Conservation (phyloP, 768 basidiomycete species). For the Bullera alba region DNA sequence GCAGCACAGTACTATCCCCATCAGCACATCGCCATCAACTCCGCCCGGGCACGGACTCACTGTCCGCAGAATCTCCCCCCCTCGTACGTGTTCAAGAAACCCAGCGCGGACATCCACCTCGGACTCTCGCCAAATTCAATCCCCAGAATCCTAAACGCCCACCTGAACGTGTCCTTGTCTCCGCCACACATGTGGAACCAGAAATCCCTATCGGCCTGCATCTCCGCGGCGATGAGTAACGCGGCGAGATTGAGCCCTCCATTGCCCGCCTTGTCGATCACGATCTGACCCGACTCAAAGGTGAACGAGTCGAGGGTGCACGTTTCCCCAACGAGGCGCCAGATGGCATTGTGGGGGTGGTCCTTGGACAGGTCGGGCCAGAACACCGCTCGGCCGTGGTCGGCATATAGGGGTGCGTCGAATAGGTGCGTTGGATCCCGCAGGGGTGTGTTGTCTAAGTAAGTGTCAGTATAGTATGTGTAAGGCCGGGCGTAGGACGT, state of each 20-base stretch:
- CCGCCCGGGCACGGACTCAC: slow-evolving; percentile 17
- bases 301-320: slow-evolving; percentile 47
- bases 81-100: slow-evolving; percentile 28
- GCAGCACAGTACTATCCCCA: slow-evolving; percentile 37
- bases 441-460: slow-evolving; percentile 46
- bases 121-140: slow-evolving; percentile 41
- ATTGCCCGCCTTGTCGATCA: slow-evolving; percentile 49
- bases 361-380: slow-evolving; percentile 51
- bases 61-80: slow-evolving; percentile 46
- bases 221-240: slow-evolving; percentile 39
- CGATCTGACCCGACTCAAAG: slow-evolving; percentile 48
- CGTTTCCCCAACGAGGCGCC: slow-evolving; percentile 44
- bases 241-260: slow-evolving; percentile 48
- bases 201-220: slow-evolving; percentile 33
- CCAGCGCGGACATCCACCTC: slow-evolving; percentile 44
- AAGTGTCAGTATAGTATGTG: background rate
- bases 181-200: slow-evolving; percentile 49
- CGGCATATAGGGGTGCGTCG: slow-evolving; percentile 36
- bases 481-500: slow-evolving; percentile 1
- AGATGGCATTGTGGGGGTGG: slow-evolving; percentile 49
- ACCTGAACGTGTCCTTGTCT: slow-evolving; percentile 48
- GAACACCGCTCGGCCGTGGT: slow-evolving; percentile 44
- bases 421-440: slow-evolving; percentile 48
- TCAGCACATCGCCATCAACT: background rate
- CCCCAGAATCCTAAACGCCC: slow-evolving; percentile 46